Evolutionary conservation across 352 stramenopile species (phyloP), one percentile per base, ranked within the genome.

Genomic region (Pythium sukuiense): DNA sequence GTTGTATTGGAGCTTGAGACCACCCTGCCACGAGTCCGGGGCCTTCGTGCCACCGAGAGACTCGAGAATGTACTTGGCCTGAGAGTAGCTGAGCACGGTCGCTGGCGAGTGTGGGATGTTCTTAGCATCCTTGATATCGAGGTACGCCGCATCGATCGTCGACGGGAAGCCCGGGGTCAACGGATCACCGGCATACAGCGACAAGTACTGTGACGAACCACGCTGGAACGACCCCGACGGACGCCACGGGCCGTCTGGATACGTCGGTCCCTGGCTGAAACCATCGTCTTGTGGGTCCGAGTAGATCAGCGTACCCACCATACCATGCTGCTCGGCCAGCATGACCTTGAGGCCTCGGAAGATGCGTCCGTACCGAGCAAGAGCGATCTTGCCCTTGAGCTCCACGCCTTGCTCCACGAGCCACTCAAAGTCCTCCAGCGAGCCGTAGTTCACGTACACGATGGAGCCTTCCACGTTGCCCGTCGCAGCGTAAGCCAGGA

Each of bases 361-460:
- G 59, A 81, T 85, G 37, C 71, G 58, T 55, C 89, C 89, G 61
- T 97, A 97, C 20, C 90, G 78, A 20, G 89, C 74, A 1, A 97
- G 50, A 3, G 92, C 90, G 49, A 97, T 92, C 54, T 84, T 93
- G n/a, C 81, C 83, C 20, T 84, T 61, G 13, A 97, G 64, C 6
- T 73, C 79, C 58, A 97, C 77, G 46, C 88, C 88, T 3, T 79
- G 69, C 5, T 69, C 60, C 60, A 81, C 67, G 0, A 97, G 77
- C 60, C 70, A 90, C 37, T 91, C 69, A 61, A 97, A 97, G 67
- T 97, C 90, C 43, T 70, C 62, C 3, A 77, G 89, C 13, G 73
- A 64, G 0, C 85, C 90, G 60, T 93, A 93, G 70, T 97, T 97
- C 24, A 86, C 89, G 70, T 96, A 97, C 58, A 97, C 87, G 0